These are phyloP conservation scores for Torulaspora franciscae DNA, from an alignment of 805 yeast genomes.

Conservation along the genomic window DNA sequence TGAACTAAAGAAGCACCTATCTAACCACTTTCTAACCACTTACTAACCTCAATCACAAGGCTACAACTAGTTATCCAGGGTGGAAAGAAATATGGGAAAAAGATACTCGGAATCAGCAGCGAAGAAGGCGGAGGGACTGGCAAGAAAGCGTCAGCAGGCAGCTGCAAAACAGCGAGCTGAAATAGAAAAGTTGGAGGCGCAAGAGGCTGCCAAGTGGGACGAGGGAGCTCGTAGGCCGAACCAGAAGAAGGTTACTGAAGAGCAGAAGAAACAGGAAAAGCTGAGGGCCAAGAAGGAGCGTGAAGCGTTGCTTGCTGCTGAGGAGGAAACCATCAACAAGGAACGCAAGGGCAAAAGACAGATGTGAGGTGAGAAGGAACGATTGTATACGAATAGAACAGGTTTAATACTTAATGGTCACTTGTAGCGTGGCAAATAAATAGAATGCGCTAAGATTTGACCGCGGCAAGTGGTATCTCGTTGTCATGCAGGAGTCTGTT, in stretches of 20 bases:
- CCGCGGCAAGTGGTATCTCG: constrained; percentile 11
- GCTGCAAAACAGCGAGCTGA: constrained; percentile 26
- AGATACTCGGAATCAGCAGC: constrained; percentile 35
- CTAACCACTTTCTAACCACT: neutral
- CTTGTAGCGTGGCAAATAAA: neutral
- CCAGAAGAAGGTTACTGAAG: constrained; percentile 30
- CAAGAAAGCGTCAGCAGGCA: constrained; percentile 34
- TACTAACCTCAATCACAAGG: neutral
- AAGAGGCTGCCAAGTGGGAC: constrained; percentile 35
- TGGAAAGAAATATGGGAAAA: constrained; percentile 30
- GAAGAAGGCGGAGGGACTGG: constrained; percentile 35
- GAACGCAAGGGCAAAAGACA: constrained; percentile 24
- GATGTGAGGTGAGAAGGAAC: constrained; percentile 1
- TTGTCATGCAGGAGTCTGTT: constrained; percentile 14
- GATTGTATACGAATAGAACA: neutral
- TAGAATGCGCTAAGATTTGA: constrained; percentile 1
- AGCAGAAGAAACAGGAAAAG: constrained; percentile 32
- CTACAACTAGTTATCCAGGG: neutral
- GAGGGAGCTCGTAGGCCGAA: constrained; percentile 29
- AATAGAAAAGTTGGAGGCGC: constrained; percentile 26
- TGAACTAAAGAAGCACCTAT: neutral
- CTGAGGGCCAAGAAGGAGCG: constrained; percentile 30
- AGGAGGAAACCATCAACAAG: constrained; percentile 25
- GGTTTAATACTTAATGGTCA: constrained; percentile 4
- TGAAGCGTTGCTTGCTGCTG: constrained; percentile 33